Percentiles rank a stretch among this genome's conserved stretches.
Conservation (phyloP, 2,329 filamentous ascomycete genomes). For the Botrytis sinoallii region DNA sequence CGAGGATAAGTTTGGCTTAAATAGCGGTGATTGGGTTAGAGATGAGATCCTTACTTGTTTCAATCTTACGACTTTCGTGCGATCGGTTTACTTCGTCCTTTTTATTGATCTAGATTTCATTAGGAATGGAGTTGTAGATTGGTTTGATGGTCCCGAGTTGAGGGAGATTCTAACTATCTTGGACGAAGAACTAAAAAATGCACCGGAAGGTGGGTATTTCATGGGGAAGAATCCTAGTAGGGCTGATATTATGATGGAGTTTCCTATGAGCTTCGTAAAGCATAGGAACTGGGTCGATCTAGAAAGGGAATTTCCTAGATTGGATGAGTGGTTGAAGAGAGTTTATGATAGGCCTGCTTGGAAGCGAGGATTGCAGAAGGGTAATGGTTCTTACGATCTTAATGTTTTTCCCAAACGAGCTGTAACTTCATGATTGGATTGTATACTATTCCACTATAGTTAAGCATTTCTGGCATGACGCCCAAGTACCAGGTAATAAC, state of each 20-base stretch:
- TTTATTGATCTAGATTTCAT: conserved; percentile 29
- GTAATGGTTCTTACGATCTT: conserved; percentile 35
- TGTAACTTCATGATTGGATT: not conserved
- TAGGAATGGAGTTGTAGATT: conserved; percentile 15
- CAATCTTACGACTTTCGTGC: conserved; percentile 26
- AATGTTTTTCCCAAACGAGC: conserved; percentile 21
- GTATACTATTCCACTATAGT: not conserved
- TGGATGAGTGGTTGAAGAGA: conserved; percentile 36
- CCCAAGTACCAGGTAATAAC: too few relatives aligned
- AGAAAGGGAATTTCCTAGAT: conserved; percentile 34
- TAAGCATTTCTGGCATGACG: not conserved
- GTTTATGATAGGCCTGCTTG: conserved; percentile 34
- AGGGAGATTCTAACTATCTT: conserved; percentile 23
- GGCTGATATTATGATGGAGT: conserved; percentile 38
- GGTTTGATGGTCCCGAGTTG: conserved; percentile 22
- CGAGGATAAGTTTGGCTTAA: conserved; percentile 32
- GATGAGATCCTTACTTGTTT: conserved; percentile 35
- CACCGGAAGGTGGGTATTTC: conserved; percentile 28
- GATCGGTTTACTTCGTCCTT: conserved; percentile 25
- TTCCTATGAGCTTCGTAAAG: conserved; percentile 33
- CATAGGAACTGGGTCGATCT: conserved; percentile 36
- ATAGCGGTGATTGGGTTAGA: conserved; percentile 34
- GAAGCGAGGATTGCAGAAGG: conserved; percentile 34
- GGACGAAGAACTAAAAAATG: conserved; percentile 28
- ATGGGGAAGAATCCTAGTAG: conserved; percentile 35